Evolutionary conservation across 495 filamentous ascomycete genomes (phyloP), one percentile per base, ranked within the genome.

Genomic region (Hyaloscypha hepaticicola): DNA sequence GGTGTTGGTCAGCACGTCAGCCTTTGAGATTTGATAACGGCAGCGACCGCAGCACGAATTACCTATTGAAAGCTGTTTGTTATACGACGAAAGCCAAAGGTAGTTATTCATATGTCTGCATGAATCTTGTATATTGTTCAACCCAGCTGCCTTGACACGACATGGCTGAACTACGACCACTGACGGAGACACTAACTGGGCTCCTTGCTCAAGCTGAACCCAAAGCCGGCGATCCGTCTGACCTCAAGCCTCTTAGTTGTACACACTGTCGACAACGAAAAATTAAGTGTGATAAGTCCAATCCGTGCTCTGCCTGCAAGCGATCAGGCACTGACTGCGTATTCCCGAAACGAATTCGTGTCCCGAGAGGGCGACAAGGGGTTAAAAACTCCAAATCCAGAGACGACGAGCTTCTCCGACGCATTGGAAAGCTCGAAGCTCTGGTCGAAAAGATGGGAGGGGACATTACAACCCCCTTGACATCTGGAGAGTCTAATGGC

Each of bases 241-340:
- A 58, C 31, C 56, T 61, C 31, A 34, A 34, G 31, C 31, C 31
- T 34, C 61, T 64, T 45, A 64, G 61, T 64, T 64, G 61, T 50
- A 57, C 38, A 49, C 22, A 57, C 28, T 65, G 63, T 60, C 63
- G 63, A 16, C 63, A 65, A 60, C 55, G 55, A 31, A 65, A 65
- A 48, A 45, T 65, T 51, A 65, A 65, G 45, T 65, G 63, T 38
- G 56, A 65, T 53, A 65, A 65, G 29, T n/a, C 26, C 34, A 26
- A 65, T 29, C 63, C 63, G 22, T 65, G 63, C 34, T 52, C 56
- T 38, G 34, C 34, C 27, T 65, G 63, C 45, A 31, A 52, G 41
- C 19, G 38, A 60, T 49, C 27, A 22, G 41, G 41, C 26, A 25
- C 41, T 33, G 26, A 31, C 22, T 58, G 63, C 29, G 55, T 58